These are phyloP conservation scores for Sugiyamaella castrensis DNA, from an alignment of 1,139 yeast genomes.

Conservation along the genomic window DNA sequence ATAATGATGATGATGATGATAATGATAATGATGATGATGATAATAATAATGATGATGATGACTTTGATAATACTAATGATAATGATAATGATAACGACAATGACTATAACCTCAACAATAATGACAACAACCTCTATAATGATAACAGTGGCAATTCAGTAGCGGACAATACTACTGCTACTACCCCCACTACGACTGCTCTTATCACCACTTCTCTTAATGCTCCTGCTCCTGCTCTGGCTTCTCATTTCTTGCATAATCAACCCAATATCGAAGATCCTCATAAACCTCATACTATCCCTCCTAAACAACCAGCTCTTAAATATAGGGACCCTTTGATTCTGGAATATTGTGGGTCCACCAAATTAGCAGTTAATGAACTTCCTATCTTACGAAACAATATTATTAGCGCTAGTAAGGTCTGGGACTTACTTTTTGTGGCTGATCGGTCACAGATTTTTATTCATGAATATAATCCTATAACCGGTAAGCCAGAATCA, in stretches of 20 bases:
- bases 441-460: conserved; percentile 23
- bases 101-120: not conserved
- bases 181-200: not conserved
- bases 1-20: conserved; percentile 3
- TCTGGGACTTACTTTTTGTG: conserved; percentile 22
- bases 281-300: conserved; percentile 11
- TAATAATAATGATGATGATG: not conserved
- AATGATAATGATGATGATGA: not conserved
- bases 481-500: conserved; percentile 19
- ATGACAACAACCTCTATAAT: not conserved
- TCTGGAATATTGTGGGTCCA: conserved; percentile 20
- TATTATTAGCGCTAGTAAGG: conserved; percentile 23
- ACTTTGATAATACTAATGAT: not conserved
- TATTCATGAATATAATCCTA: conserved; percentile 23
- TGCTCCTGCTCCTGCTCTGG: no score
- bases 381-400: conserved; percentile 28
- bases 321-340: conserved; percentile 16
- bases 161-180: not conserved
- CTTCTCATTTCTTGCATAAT: no score
- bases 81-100: not conserved
- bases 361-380: conserved; percentile 14
- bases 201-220: no score
- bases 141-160: not conserved
- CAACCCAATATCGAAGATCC: not conserved
- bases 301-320: conserved; percentile 19